Base-by-base conservation (phyloP, 1,284 basidiomycete genomes). In the Boletellus deceptivus region DNA sequence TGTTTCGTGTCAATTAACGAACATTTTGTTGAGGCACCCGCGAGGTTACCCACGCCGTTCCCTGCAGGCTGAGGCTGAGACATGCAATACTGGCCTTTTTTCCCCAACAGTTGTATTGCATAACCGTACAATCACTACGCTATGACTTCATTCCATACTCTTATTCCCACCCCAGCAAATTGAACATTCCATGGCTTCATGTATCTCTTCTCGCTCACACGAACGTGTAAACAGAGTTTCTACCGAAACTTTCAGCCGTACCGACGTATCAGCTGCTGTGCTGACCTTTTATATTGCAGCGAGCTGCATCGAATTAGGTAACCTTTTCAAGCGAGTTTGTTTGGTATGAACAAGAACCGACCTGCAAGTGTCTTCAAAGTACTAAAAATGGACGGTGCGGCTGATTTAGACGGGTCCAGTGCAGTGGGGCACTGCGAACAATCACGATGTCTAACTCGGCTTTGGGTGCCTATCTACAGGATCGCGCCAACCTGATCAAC, bases 401-500 rank as follows among this genome's bases (percentile, higher is more conserved):
- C 14, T 41, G 39, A 24, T 40, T 6, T n/a, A 25, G 34, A 25
- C 8, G 7, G 25, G 25, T 25, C 25, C 25, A 25, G 25, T 25
- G 8, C 25, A 25, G 25, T 16, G 6, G 39, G 31, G 34, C 11
- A 29, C 43, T 53, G 43, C 11, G 18, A 43, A 43, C 41, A 40
- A 39, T 40, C 22, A 39, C 41, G 2, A 59, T 52, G 45, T 48
- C 53, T 20, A 44, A 18, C 25, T 22, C 42, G 35, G 20, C 39
- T 22, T 37, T 75, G 39, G 59, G 69, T 3, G 65, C 63, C 6
- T 83, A 83, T 55, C 62, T 72, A 24, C 55, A 60, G 16, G 60
- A 67, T 42, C 73, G 82, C 49, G 62, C 64, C 14, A 66, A 72
- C 2, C 71, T 84, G 42, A 82, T 85, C 48, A 56, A 63, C 6